Evolutionary conservation across 345 rosid genomes (phyloP).

Genomic region (Hibiscus mutabilis): DNA sequence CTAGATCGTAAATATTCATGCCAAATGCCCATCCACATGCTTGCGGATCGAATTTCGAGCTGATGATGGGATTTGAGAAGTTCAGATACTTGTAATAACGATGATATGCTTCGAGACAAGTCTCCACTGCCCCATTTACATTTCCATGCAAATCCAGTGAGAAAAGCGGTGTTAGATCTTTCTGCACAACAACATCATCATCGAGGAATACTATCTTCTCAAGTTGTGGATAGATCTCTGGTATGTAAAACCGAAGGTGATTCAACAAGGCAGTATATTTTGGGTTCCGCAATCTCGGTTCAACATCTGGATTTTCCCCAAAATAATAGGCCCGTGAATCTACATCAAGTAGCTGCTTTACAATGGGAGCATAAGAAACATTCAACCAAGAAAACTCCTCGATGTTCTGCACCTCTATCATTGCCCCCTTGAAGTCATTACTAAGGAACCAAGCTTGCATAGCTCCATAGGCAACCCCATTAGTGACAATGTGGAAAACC

Average conservation of each 20-base stretch:
- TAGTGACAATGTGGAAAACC: slow-evolving; percentile 69
- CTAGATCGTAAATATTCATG: slow-evolving; percentile 80
- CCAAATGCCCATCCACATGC: slow-evolving; percentile 99
- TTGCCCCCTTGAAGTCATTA: slow-evolving; percentile 76
- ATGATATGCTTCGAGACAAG: slow-evolving; percentile 95
- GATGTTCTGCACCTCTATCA: slow-evolving; percentile 67
- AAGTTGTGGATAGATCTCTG: slow-evolving; percentile 82
- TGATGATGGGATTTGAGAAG: slow-evolving; percentile 79
- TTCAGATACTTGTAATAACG: slow-evolving; percentile 91
- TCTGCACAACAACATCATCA: slow-evolving; percentile 16
- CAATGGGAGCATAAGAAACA: slow-evolving; percentile 64
- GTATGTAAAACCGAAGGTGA: slow-evolving; percentile 50
- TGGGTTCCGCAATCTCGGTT: slow-evolving; percentile 61
- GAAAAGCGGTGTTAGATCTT: not conserved
- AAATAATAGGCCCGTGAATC: slow-evolving; percentile 47
- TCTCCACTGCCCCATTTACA: slow-evolving; percentile 12
- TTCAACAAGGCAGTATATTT: not conserved
- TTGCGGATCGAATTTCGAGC: slow-evolving; percentile 95
- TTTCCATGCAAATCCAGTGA: slow-evolving; percentile 18
- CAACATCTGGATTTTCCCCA: slow-evolving; percentile 48
- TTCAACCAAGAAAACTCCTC: slow-evolving; percentile 80
- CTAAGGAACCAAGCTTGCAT: slow-evolving; percentile 83
- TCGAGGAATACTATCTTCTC: slow-evolving; percentile 85
- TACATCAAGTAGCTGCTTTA: slow-evolving; percentile 44
- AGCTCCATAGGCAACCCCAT: slow-evolving; percentile 52